Evolutionary conservation across 108 stramenopile genomes (phyloP).

Genomic region (Tribonema minus): DNA sequence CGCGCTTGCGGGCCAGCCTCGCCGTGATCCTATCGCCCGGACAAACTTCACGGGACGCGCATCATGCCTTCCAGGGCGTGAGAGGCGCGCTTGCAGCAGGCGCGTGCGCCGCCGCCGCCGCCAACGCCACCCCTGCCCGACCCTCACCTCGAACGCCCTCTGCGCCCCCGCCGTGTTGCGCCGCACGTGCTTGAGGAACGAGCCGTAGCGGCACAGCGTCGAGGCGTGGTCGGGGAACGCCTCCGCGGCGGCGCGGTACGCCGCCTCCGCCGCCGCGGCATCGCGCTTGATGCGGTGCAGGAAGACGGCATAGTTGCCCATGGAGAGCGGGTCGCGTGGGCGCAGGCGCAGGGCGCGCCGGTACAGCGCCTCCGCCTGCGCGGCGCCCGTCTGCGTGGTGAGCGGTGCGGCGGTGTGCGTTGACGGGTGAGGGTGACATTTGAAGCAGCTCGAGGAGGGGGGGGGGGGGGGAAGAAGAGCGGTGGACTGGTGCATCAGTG

Average conservation of each 20-base stretch:
- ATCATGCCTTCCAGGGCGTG: too few relatives aligned
- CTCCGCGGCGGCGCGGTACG: constrained; percentile 33
- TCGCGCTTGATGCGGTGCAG: constrained; percentile 43
- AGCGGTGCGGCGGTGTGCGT: neutral
- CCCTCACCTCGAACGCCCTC: neutral
- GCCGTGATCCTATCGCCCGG: too few relatives aligned
- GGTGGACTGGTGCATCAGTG: too few relatives aligned
- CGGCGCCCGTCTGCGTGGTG: neutral
- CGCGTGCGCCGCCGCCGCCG: too few relatives aligned
- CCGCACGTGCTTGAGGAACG: constrained; percentile 34
- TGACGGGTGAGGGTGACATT: neutral
- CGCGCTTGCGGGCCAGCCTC: too few relatives aligned
- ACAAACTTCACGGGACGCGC: too few relatives aligned
- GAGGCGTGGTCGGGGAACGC: constrained; percentile 27
- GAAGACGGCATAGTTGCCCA: constrained; percentile 54
- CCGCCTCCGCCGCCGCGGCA: neutral
- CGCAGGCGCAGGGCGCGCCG: constrained; percentile 9
- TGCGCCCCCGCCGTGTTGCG: neutral
- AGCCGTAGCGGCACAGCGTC: constrained; percentile 25
- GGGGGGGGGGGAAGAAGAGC: too few relatives aligned
- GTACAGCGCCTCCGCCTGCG: constrained; percentile 42
- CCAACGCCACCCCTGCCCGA: too few relatives aligned
- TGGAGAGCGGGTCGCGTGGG: constrained; percentile 31
- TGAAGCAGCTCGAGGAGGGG: too few relatives aligned
- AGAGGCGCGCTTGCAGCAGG: too few relatives aligned